Evolutionary conservation across 331 rosid species (phyloP).

Genomic region (Malus hybrid): DNA sequence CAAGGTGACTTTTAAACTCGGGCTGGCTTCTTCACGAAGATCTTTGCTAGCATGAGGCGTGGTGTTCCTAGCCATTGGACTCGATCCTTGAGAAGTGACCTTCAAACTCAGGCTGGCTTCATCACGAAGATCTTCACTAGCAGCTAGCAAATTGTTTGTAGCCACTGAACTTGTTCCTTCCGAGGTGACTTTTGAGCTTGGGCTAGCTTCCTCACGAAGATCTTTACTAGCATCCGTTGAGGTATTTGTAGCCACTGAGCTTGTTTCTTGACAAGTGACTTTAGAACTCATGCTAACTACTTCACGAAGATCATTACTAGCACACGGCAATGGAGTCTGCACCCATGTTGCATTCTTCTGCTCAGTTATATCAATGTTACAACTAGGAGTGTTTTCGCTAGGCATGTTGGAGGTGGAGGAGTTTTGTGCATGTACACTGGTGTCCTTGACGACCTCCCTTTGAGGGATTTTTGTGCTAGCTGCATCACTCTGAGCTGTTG

Average conservation of each 20-base stretch:
- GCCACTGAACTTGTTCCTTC: not conserved
- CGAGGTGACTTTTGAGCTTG: not conserved
- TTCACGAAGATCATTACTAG: not conserved
- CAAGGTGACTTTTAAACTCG: constrained; percentile 10
- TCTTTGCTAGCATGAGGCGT: not conserved
- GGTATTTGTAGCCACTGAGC: constrained; percentile 3
- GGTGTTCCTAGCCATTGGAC: not conserved
- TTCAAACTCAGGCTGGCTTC: constrained; percentile 18
- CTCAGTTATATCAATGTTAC: not conserved
- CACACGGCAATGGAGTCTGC: constrained; percentile 3
- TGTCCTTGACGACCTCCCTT: constrained; percentile 8
- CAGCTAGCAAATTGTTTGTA: not conserved
- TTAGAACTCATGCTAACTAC: constrained; percentile 20
- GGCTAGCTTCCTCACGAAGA: constrained; percentile 3
- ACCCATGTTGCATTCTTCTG: not conserved
- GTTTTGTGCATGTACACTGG: constrained; percentile 2
- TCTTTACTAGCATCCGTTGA: not conserved
- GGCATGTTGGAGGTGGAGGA: constrained; percentile 5
- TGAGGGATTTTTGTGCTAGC: constrained; percentile 6
- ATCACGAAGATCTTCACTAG: not conserved
- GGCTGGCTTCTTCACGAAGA: constrained; percentile 5
- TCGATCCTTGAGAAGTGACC: not conserved
- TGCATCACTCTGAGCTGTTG: constrained; percentile 17
- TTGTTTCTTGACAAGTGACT: constrained; percentile 16
- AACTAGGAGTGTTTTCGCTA: not conserved